A percentile compares a stretch with the other conserved stretches of the same genome.
Conservation (phyloP, 2,329 filamentous ascomycete genomes). For the Verticillium zaregamsianum region DNA sequence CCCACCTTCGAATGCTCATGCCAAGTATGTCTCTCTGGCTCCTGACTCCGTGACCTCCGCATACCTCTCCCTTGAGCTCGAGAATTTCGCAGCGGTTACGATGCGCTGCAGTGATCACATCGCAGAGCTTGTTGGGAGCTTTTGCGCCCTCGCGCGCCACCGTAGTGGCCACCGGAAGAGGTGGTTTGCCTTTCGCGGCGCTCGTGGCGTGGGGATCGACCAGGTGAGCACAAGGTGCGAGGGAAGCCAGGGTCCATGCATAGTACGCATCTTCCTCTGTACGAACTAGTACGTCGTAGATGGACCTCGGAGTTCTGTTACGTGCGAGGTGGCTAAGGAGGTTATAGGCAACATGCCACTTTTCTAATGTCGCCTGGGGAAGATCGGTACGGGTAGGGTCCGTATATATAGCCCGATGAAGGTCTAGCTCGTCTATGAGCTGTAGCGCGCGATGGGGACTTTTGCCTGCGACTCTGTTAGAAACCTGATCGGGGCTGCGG, state of each 20-base stretch:
- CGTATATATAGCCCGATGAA: conserved; percentile 72
- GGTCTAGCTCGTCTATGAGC: conserved; percentile 60
- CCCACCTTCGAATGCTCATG: conserved; percentile 72
- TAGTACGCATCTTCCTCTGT: conserved; percentile 64
- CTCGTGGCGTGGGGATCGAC: conserved; percentile 31
- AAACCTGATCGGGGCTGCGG: not conserved
- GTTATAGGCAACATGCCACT: conserved; percentile 62
- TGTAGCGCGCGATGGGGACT: conserved; percentile 58
- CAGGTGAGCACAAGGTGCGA: conserved; percentile 67
- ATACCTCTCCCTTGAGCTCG: conserved; percentile 51
- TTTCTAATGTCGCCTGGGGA: conserved; percentile 50
- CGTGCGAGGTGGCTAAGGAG: conserved; percentile 50
- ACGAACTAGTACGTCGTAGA: conserved; percentile 52
- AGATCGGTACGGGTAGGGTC: conserved; percentile 55
- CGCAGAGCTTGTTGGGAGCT: conserved; percentile 69
- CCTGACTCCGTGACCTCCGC: conserved; percentile 21
- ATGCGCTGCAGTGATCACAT: conserved; percentile 61
- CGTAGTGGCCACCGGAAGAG: conserved; percentile 44
- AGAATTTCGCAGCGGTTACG: conserved; percentile 62
- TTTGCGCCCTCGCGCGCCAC: conserved; percentile 76
- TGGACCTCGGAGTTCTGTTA: conserved; percentile 39
- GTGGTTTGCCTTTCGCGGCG: conserved; percentile 47
- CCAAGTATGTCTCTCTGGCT: conserved; percentile 60
- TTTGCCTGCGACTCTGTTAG: conserved; percentile 36
- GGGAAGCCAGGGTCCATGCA: conserved; percentile 71